phyloP scores from a whole-genome alignment of 305 asterid species.

The Solanum chacoense region DNA sequence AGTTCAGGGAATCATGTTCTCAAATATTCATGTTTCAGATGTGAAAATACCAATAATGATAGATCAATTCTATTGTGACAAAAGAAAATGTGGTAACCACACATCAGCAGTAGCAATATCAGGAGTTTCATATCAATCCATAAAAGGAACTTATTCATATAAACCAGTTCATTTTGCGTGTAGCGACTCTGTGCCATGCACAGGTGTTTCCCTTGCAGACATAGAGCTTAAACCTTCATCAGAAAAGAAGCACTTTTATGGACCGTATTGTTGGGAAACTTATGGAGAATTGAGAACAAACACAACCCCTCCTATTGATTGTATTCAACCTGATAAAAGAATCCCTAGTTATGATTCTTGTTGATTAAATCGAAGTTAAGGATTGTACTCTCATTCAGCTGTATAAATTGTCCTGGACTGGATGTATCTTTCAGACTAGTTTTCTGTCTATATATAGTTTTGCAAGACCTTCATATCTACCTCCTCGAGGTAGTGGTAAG shows the following conservation, averaged over 20 bases:
- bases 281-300: conserved; percentile 63
- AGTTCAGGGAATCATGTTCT: conserved; percentile 48
- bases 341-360: neutral
- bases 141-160: conserved; percentile 67
- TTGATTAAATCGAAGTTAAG: neutral
- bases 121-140: conserved; percentile 55
- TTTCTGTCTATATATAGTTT: neutral
- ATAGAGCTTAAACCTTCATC: conserved; percentile 47
- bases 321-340: conserved; percentile 21
- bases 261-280: conserved; percentile 73
- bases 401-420: neutral
- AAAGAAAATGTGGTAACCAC: conserved; percentile 47
- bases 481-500: neutral
- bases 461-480: neutral
- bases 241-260: conserved; percentile 46
- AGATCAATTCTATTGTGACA: conserved; percentile 81
- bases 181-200: conserved; percentile 60
- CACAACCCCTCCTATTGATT: conserved; percentile 51
- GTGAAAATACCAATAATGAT: conserved; percentile 69
- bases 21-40: conserved; percentile 61
- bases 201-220: conserved; percentile 47
- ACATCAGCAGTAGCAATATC: conserved; percentile 66
- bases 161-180: conserved; percentile 74
- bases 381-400: neutral
- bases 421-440: neutral